Conservation (phyloP, 2,329 filamentous ascomycete genomes). For the Truncatella angustata region DNA sequence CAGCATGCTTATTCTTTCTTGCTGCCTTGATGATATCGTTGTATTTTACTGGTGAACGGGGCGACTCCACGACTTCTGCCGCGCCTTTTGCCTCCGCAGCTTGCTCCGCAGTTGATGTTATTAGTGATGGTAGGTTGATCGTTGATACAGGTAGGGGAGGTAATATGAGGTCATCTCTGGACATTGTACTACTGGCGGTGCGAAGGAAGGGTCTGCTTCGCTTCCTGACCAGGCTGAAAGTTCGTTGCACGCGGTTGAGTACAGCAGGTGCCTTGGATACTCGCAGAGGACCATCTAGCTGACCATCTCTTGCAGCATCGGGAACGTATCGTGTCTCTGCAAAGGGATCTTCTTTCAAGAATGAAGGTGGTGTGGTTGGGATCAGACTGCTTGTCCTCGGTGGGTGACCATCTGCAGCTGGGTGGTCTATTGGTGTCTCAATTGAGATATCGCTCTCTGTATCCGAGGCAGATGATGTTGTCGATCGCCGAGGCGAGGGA, state of each 20-base stretch:
- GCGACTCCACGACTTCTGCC: constrained; percentile 7
- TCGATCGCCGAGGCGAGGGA: constrained; percentile 38
- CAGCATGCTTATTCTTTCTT: constrained; percentile 41
- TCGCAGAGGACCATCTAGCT: constrained; percentile 28
- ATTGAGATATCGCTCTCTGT: constrained; percentile 8
- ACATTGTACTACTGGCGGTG: constrained; percentile 28
- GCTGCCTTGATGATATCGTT: constrained; percentile 45
- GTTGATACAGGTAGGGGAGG: constrained; percentile 26
- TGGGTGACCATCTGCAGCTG: constrained; percentile 29
- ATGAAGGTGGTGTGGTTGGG: constrained; percentile 37
- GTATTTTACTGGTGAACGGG: constrained; percentile 40
- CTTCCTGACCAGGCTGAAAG: constrained; percentile 54
- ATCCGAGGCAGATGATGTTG: constrained; percentile 17
- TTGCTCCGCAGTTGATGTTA: constrained; percentile 2
- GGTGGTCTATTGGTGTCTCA: constrained; percentile 18
- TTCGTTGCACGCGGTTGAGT: constrained; percentile 47
- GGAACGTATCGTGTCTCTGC: constrained; percentile 37
- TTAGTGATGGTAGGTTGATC: constrained; percentile 22
- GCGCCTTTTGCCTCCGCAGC: constrained; percentile 16
- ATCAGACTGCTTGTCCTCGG: constrained; percentile 43
- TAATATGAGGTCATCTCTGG: constrained; percentile 31
- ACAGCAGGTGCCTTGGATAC: constrained; percentile 44
- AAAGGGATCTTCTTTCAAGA: constrained; percentile 55
- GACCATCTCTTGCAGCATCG: constrained; percentile 22
- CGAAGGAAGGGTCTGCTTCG: constrained; percentile 48